A percentile compares a stretch with the other conserved stretches of the same genome.
These are phyloP conservation scores for Sedum album DNA, from an alignment of 164 flowering plant species.

Conservation along the genomic window DNA sequence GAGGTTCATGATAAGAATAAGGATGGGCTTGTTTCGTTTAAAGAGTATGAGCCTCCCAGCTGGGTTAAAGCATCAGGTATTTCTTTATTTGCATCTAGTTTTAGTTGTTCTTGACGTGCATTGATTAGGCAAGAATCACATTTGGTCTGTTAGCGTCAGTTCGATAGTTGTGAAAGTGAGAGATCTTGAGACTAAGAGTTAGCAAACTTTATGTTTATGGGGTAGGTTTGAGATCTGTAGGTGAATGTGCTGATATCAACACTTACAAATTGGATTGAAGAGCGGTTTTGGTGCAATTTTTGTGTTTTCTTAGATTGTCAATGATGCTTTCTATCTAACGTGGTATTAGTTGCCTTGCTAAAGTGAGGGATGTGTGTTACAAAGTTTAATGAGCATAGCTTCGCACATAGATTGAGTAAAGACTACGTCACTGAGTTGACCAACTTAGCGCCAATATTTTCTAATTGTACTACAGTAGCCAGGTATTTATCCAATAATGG, in stretches of 20 bases:
- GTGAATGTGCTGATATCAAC: not conserved
- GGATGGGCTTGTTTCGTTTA: constrained; percentile 68
- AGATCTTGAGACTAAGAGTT: not conserved
- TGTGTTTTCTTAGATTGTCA: not conserved
- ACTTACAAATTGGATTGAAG: not conserved
- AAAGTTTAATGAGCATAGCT: too few species aligned
- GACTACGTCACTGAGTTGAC: too few species aligned
- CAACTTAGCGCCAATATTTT: too few species aligned
- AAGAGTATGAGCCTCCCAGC: constrained; percentile 80
- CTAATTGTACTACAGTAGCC: too few species aligned
- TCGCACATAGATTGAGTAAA: too few species aligned
- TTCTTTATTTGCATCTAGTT: not conserved
- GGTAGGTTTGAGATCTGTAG: not conserved
- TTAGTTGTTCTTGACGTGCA: not conserved
- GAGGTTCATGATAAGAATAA: constrained; percentile 81
- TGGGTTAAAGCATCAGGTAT: constrained; percentile 66
- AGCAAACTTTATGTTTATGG: not conserved
- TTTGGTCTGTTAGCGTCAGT: not conserved
- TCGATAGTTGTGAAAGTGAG: not conserved
- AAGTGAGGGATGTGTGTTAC: too few species aligned
- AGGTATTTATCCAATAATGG: too few species aligned
- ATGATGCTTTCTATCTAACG: not conserved
- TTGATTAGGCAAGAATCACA: not conserved
- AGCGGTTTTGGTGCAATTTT: not conserved
- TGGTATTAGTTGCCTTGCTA: not conserved